A percentile compares a stretch with the other conserved stretches of the same genome.
These are phyloP conservation scores for Penicillium cinerascens DNA, from an alignment of 495 filamentous ascomycete genomes.

Conservation along the genomic window DNA sequence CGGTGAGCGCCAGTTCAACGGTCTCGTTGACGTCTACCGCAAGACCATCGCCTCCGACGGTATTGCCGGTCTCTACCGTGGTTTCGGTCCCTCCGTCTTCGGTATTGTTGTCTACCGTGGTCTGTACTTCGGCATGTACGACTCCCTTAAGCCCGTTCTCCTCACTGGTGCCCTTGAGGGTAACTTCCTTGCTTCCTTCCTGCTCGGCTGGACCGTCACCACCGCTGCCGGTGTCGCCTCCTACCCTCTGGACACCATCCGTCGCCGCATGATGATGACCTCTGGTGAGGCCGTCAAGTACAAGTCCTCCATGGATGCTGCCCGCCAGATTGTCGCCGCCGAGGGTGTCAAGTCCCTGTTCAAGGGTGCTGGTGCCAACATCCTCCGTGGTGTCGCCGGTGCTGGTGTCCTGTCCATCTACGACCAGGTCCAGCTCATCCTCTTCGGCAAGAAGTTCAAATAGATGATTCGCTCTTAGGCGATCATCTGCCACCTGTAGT, in stretches of 20 bases:
- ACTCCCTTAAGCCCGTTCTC: constrained; percentile 98
- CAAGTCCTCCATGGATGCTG: constrained; percentile 89
- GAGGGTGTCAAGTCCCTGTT: constrained; percentile 98
- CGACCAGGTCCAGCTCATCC: constrained; percentile 95
- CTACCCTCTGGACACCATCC: constrained; percentile 98
- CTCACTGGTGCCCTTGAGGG: constrained; percentile 87
- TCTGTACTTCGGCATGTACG: constrained; percentile 99
- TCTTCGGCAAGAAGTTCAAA: constrained; percentile 99
- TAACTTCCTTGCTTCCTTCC: constrained; percentile 98
- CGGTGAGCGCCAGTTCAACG: constrained; percentile 99
- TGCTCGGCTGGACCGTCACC: constrained; percentile 98
- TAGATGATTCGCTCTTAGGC: constrained; percentile 40
- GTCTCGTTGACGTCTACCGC: constrained; percentile 98
- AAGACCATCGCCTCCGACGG: constrained; percentile 98
- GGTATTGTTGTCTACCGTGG: constrained; percentile 99
- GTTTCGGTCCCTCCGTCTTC: constrained; percentile 97
- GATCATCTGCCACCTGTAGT: constrained; percentile 21
- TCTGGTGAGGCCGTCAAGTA: constrained; percentile 97
- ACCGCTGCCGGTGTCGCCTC: constrained; percentile 99
- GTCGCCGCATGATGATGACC: constrained; percentile 99
- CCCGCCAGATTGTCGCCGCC: constrained; percentile 89
- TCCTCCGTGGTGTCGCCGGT: constrained; percentile 99
- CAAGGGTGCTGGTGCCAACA: constrained; percentile 99
- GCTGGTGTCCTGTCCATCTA: constrained; percentile 99
- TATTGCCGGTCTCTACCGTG: constrained; percentile 99